A percentile compares a stretch with the other conserved stretches of the same genome.
Evolutionary conservation across 140 eudicot genomes (phyloP).

Genomic region (Oenanthe javanica): DNA sequence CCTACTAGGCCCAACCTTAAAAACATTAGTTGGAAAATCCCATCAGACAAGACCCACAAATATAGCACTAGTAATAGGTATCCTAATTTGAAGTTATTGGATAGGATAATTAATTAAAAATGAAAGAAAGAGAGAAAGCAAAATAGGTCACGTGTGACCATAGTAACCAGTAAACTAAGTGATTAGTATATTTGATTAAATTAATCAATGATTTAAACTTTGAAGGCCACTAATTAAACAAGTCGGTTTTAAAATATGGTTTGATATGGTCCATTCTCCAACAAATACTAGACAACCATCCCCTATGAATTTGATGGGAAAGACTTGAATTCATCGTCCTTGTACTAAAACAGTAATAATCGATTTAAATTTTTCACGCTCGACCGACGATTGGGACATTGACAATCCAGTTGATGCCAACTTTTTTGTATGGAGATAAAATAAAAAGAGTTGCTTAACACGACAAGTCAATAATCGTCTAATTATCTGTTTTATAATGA

Average conservation of each 20-base stretch:
- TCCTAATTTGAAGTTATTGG: background rate
- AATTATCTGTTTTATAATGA: too few relatives aligned
- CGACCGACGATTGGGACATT: background rate
- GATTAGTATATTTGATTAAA: background rate
- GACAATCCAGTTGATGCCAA: background rate
- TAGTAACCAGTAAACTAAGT: background rate
- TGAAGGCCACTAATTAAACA: background rate
- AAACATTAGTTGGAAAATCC: background rate
- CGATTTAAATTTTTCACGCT: background rate
- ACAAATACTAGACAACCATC: background rate
- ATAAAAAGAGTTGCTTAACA: too few relatives aligned
- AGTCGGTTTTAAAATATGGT: background rate
- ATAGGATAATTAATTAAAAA: background rate
- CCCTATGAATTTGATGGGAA: background rate
- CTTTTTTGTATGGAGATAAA: too few relatives aligned
- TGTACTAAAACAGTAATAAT: background rate
- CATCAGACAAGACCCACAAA: background rate
- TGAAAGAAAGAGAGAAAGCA: background rate
- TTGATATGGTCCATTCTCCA: background rate
- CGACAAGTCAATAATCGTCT: too few relatives aligned
- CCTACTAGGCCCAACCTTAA: background rate
- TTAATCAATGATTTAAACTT: background rate
- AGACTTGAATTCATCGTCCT: background rate
- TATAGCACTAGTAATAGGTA: conserved; percentile 1
- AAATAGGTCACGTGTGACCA: conserved; percentile 1